Base-by-base conservation (phyloP, 2,329 filamentous ascomycete species). In the Cytospora leucostoma region DNA sequence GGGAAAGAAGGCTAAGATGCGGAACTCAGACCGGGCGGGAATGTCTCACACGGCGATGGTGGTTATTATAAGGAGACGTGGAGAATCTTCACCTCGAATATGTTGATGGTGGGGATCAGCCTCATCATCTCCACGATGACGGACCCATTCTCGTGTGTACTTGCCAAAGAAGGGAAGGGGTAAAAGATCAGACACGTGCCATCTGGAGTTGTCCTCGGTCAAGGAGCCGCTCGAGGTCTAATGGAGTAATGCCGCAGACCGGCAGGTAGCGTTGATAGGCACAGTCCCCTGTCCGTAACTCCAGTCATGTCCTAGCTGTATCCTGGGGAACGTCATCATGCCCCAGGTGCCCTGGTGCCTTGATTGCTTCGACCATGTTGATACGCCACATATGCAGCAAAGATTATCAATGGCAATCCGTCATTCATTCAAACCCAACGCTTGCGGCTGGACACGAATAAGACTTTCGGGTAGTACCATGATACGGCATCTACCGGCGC, bases 111-210 rank as follows among this genome's bases (percentile, higher is more conserved):
- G 64, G 64, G 57, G 64, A 63, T 65, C 57, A 61, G 15, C 51
- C 52, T 53, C 47, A 47, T 54, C 11, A 54, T 52, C 38, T 51
- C 35, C 57, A 52, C 35, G 54, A 40, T 7, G 27, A 56, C 40
- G 61, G 49, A 38, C 49, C 61, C 35, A 27, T 57, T 44, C 53
- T 65, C 64, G 64, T 65, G 52, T 65, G 64, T 60, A 65, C 64
- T 65, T 65, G 50, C 64, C 61, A 57, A 62, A 62, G 54, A 58
- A 37, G 60, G 60, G 32, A 53, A 52, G 35, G 21, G 56, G 34
- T 37, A 5, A 27, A 27, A 27, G 13, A 27, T 35, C 15, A 35
- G n/a, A 27, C 44, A 47, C 19, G 40, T 53, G 51, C 34, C 12
- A 51, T 58, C 54, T 58, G 55, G 54, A 50, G 44, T 52, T 53